Percentiles rank a stretch among this genome's conserved stretches.
These are phyloP conservation scores for Nasturtium officinale DNA, from an alignment of 345 rosid species.

Conservation along the genomic window DNA sequence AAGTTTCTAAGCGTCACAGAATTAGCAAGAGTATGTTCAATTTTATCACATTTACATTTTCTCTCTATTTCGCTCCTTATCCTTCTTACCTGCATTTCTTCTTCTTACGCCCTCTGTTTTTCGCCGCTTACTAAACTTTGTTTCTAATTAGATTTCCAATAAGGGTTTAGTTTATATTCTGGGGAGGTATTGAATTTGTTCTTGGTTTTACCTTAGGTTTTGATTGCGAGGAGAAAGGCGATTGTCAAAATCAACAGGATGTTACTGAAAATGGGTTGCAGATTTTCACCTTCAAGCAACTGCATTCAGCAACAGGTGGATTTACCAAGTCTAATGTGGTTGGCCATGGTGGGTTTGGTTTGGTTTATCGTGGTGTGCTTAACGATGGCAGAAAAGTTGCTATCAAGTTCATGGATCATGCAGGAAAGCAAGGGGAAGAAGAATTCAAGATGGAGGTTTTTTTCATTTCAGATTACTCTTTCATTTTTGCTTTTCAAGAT, in stretches of 20 bases:
- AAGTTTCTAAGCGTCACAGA: conserved; percentile 64
- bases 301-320: conserved; percentile 82
- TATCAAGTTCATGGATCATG: conserved; percentile 79
- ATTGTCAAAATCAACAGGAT: conserved; percentile 41
- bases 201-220: conserved; percentile 43
- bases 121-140: neutral
- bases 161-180: neutral
- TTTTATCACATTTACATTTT: neutral
- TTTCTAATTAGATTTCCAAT: neutral
- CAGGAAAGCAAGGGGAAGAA: conserved; percentile 91
- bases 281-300: conserved; percentile 78
- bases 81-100: conserved; percentile 12
- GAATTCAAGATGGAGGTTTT: conserved; percentile 90
- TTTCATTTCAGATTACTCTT: neutral
- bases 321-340: conserved; percentile 91
- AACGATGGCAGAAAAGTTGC: conserved; percentile 70
- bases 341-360: conserved; percentile 88
- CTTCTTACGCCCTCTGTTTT: neutral
- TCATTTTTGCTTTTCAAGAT: neutral
- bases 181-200: neutral
- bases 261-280: conserved; percentile 59
- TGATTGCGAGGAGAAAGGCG: conserved; percentile 57
- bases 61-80: conserved; percentile 5
- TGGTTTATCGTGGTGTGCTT: conserved; percentile 72
- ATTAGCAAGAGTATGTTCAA: conserved; percentile 49